phyloP scores from a whole-genome alignment of 768 basidiomycete species.

The Hericium rajendrae region DNA sequence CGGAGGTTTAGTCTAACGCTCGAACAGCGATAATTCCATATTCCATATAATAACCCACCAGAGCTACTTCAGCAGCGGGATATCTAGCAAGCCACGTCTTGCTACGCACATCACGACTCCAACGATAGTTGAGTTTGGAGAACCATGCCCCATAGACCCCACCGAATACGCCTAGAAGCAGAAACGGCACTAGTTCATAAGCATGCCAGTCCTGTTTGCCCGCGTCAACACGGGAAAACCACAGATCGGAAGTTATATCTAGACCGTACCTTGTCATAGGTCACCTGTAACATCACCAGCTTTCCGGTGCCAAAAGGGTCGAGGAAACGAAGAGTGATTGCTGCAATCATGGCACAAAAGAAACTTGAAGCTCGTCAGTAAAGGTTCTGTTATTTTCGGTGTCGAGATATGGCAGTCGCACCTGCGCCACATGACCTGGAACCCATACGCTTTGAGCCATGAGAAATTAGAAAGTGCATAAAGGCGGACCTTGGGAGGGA shows the following conservation, averaged over 20 bases:
- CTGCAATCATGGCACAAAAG: conserved; percentile 97
- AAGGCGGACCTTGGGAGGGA: conserved; percentile 72
- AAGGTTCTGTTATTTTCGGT: conserved; percentile 17
- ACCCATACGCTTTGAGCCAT: neutral
- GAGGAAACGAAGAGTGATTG: conserved; percentile 84
- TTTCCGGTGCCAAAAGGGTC: conserved; percentile 96
- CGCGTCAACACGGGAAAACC: neutral
- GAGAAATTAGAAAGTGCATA: neutral
- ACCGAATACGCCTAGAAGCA: conserved; percentile 83
- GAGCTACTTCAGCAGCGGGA: conserved; percentile 72
- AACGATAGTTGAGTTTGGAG: conserved; percentile 83
- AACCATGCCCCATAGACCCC: conserved; percentile 93
- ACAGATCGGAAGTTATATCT: neutral
- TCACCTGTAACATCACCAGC: conserved; percentile 85
- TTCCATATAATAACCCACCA: conserved; percentile 38
- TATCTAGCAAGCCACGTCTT: conserved; percentile 73
- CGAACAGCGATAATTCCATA: neutral
- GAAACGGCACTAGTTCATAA: conserved; percentile 77
- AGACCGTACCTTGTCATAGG: conserved; percentile 62
- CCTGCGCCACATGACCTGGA: conserved; percentile 89
- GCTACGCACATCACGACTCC: conserved; percentile 76
- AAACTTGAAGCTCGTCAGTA: conserved; percentile 49
- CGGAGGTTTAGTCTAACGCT: neutral
- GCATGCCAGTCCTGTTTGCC: conserved; percentile 80
- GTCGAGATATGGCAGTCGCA: conserved; percentile 19